Conservation (phyloP, 306 rosid species). For the Echinosophora koreensis region DNA sequence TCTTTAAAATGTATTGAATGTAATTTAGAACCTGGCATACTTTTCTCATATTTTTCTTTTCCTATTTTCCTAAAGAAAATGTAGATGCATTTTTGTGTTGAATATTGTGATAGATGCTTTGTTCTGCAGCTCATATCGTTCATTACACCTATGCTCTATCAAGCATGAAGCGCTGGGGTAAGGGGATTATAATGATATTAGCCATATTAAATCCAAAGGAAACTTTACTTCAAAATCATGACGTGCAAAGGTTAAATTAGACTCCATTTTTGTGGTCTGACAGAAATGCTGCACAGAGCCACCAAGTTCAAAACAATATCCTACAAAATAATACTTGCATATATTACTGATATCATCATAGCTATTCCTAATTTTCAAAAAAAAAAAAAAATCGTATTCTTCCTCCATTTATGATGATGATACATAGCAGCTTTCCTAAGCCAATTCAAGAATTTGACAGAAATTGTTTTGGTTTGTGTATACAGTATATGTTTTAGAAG, state of each 20-base stretch:
- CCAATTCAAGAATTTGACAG: not conserved
- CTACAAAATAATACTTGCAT: not conserved
- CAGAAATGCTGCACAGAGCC: not conserved
- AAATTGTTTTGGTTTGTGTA: not conserved
- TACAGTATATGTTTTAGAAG: not conserved
- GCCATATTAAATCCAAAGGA: not conserved
- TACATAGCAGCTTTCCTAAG: conserved; percentile 6
- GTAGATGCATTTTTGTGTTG: conserved; percentile 9
- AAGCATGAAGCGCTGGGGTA: not conserved
- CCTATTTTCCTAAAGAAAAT: not conserved
- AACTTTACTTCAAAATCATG: not conserved
- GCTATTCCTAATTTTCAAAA: not conserved
- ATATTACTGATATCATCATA: not conserved
- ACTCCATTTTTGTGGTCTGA: not conserved
- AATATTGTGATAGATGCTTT: conserved; percentile 3
- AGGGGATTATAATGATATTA: not conserved
- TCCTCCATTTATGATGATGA: not conserved
- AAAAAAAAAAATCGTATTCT: not conserved
- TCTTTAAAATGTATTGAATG: conserved; percentile 2
- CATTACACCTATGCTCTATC: not conserved
- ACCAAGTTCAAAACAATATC: not conserved
- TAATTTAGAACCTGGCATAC: not conserved
- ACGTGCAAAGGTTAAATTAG: not conserved
- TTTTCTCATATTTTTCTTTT: not conserved
- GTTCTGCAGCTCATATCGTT: not conserved